These are phyloP conservation scores for Fraxinus xanthoxyloides DNA, from an alignment of 305 asterid genomes.

Conservation along the genomic window DNA sequence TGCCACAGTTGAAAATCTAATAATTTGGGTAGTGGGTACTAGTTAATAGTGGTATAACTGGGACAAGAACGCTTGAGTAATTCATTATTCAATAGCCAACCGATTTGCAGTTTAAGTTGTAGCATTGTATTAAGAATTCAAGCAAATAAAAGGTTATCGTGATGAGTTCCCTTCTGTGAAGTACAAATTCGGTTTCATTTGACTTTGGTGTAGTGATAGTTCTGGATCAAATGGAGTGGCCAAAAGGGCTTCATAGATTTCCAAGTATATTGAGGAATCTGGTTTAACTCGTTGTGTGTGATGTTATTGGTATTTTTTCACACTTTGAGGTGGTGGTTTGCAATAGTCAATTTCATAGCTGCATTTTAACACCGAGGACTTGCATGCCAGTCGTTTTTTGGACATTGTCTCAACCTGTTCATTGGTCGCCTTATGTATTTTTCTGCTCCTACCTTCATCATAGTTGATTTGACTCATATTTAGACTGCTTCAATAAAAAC, in stretches of 20 bases:
- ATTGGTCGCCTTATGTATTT: not conserved
- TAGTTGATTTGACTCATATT: not conserved
- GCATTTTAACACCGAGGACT: not conserved
- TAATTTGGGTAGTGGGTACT: not conserved
- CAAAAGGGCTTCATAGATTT: not conserved
- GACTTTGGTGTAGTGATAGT: not conserved
- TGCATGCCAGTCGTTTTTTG: not conserved
- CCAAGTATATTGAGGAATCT: not conserved
- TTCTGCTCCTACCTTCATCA: not conserved
- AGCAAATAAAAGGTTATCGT: not conserved
- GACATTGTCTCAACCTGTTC: not conserved
- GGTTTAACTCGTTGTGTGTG: not conserved
- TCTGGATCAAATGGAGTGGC: not conserved
- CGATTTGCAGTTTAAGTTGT: not conserved
- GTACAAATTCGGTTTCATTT: not conserved
- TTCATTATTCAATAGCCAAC: not conserved
- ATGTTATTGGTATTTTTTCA: not conserved
- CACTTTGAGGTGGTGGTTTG: not conserved
- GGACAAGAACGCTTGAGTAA: not conserved
- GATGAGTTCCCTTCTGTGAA: not conserved
- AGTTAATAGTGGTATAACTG: not conserved
- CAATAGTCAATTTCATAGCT: not conserved
- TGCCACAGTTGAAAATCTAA: not conserved
- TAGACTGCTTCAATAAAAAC: not conserved
- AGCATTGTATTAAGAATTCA: not conserved